Evolutionary conservation across 495 filamentous ascomycete species (phyloP).

Genomic region (Sordaria brevicollis): DNA sequence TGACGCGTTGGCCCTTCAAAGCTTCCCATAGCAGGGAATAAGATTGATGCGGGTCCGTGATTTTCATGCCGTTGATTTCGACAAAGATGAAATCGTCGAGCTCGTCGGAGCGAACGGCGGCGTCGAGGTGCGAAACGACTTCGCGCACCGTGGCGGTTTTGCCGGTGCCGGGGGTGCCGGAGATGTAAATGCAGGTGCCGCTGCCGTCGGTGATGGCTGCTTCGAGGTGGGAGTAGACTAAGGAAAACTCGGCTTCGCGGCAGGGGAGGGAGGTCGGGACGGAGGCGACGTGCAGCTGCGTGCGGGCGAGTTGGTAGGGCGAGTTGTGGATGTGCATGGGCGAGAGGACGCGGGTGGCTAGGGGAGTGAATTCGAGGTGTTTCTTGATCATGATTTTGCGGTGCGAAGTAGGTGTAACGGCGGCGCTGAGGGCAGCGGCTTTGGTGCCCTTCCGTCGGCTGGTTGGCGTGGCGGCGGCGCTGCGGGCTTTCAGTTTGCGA

Average conservation of each 20-base stretch:
- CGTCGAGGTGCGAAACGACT: slow-evolving; percentile 80
- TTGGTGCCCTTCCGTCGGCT: slow-evolving; percentile 30
- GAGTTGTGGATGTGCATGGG: slow-evolving; percentile 68
- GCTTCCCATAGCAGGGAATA: slow-evolving; percentile 97
- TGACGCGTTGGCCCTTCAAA: slow-evolving; percentile 83
- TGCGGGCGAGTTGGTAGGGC: slow-evolving; percentile 85
- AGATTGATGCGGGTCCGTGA: slow-evolving; percentile 93
- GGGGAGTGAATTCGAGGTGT: slow-evolving; percentile 86
- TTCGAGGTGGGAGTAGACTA: slow-evolving; percentile 88
- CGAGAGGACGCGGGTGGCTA: slow-evolving; percentile 78
- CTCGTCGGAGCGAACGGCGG: slow-evolving; percentile 76
- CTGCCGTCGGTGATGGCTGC: slow-evolving; percentile 88
- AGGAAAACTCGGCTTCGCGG: slow-evolving; percentile 80
- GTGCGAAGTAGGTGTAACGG: slow-evolving; percentile 59
- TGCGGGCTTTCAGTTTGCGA: slow-evolving; percentile 20
- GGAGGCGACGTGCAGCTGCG: slow-evolving; percentile 81
- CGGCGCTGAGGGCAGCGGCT: slow-evolving; percentile 28
- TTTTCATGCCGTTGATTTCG: slow-evolving; percentile 99
- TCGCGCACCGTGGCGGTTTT: slow-evolving; percentile 98
- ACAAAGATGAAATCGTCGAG: slow-evolving; percentile 99
- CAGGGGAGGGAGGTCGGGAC: slow-evolving; percentile 85
- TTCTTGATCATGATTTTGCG: slow-evolving; percentile 72
- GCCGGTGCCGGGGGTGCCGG: slow-evolving; percentile 96
- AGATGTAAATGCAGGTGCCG: slow-evolving; percentile 96
- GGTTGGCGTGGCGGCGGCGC: slow-evolving; percentile 19